A percentile compares a stretch with the other conserved stretches of the same genome.
These are phyloP conservation scores for Echium plantagineum DNA, from an alignment of 257 asterid genomes.

Conservation along the genomic window DNA sequence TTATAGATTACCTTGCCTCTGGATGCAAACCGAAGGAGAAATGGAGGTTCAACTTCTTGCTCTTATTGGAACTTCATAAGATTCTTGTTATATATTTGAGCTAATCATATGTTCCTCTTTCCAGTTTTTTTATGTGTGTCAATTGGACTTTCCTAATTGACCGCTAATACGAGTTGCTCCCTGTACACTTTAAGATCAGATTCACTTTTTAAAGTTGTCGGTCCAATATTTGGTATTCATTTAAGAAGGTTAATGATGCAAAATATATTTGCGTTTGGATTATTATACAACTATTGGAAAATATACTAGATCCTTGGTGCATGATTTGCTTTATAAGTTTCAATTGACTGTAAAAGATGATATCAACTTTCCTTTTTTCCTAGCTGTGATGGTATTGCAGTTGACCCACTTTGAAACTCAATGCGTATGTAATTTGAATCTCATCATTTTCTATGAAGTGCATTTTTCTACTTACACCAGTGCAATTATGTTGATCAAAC, in stretches of 20 bases:
- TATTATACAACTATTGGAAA: too few relatives aligned
- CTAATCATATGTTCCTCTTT: neutral
- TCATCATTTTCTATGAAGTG: neutral
- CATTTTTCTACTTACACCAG: neutral
- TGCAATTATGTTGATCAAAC: slow-evolving; percentile 14
- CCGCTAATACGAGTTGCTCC: too few relatives aligned
- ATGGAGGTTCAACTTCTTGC: slow-evolving; percentile 76
- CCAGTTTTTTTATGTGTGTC: neutral
- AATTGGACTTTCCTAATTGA: neutral
- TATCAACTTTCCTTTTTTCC: neutral
- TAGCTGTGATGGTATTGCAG: neutral
- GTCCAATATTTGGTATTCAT: too few relatives aligned
- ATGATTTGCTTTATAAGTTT: too few relatives aligned
- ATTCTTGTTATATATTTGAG: slow-evolving; percentile 16
- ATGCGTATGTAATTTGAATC: neutral
- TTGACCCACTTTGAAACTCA: neutral
- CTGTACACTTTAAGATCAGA: too few relatives aligned
- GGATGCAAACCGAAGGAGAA: slow-evolving; percentile 96
- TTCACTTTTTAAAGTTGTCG: too few relatives aligned
- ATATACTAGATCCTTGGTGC: neutral
- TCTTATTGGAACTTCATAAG: slow-evolving; percentile 27
- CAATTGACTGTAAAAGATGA: neutral
- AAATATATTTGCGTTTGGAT: neutral
- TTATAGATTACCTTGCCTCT: slow-evolving; percentile 71
- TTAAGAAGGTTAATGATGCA: too few relatives aligned